Percentiles rank a stretch among this genome's conserved stretches.
phyloP scores from a whole-genome alignment of 495 filamentous ascomycete genomes.

The Elasticomyces elasticus region DNA sequence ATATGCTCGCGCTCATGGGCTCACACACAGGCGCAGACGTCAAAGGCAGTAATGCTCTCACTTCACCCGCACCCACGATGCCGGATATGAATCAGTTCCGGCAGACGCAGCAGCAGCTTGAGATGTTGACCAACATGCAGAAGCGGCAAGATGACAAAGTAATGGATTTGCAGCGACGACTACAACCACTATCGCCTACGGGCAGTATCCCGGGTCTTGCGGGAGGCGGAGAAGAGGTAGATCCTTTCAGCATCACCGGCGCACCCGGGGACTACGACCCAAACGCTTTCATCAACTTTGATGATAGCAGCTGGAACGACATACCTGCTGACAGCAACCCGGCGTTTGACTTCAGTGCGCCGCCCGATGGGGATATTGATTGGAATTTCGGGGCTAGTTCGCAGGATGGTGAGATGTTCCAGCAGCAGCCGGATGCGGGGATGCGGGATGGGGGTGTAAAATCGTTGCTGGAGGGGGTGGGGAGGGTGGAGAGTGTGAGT shows the following conservation, averaged over 20 bases:
- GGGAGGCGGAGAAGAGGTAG: slow-evolving; percentile 27
- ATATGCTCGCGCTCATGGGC: slow-evolving; percentile 72
- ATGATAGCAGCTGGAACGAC: slow-evolving; percentile 20
- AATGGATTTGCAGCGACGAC: slow-evolving; percentile 54
- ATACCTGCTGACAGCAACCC: slow-evolving; percentile 2
- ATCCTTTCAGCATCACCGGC: slow-evolving; percentile 25
- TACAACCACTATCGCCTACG: slow-evolving; percentile 69
- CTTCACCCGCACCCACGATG: slow-evolving; percentile 50
- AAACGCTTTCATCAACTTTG: slow-evolving; percentile 27
- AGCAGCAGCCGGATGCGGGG: background rate
- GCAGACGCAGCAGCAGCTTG: slow-evolving; percentile 57
- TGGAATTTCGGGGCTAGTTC: slow-evolving; percentile 1
- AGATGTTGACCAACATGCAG: slow-evolving; percentile 62
- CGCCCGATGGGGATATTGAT: slow-evolving; percentile 4
- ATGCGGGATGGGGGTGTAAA: background rate
- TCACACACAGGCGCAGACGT: slow-evolving; percentile 25
- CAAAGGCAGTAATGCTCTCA: slow-evolving; percentile 41
- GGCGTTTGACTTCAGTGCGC: slow-evolving; percentile 9
- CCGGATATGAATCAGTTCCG: slow-evolving; percentile 43
- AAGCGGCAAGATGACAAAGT: slow-evolving; percentile 62
- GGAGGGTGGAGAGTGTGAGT: slow-evolving; percentile 29
- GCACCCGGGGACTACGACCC: slow-evolving; percentile 30
- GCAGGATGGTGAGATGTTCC: slow-evolving; percentile 13
- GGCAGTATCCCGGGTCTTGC: slow-evolving; percentile 69
- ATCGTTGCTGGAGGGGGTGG: slow-evolving; percentile 2